Evolutionary conservation across 257 asterid species (phyloP).

Genomic region (Plectranthus barbatus): DNA sequence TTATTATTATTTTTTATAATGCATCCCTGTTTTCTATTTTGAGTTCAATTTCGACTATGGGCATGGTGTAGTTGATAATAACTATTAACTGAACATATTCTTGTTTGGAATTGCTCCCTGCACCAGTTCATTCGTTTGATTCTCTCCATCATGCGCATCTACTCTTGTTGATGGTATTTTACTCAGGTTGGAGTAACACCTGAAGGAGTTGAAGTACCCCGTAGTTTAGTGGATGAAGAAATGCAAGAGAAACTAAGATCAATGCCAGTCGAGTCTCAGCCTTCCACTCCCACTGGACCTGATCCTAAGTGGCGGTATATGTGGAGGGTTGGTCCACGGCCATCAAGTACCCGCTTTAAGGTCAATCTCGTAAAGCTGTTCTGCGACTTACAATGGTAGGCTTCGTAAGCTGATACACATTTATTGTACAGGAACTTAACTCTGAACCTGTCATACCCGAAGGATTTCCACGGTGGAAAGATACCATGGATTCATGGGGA

Average conservation of each 20-base stretch:
- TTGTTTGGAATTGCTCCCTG: constrained; percentile 3
- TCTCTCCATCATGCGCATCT: not conserved
- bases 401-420: constrained; percentile 15
- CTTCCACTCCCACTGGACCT: constrained; percentile 71
- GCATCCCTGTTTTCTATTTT: not conserved
- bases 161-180: constrained; percentile 5
- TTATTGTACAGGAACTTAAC: constrained; percentile 63
- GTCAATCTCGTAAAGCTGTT: constrained; percentile 24
- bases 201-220: constrained; percentile 98
- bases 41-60: constrained; percentile 6
- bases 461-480: constrained; percentile 89
- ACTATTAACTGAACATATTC: not conserved
- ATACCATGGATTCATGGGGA: constrained; percentile 95
- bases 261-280: constrained; percentile 59
- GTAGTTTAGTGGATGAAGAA: constrained; percentile 81
- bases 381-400: constrained; percentile 6
- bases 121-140: not conserved
- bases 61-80: not conserved
- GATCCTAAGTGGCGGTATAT: constrained; percentile 98
- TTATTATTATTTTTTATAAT: too few species aligned
- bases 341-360: constrained; percentile 65
- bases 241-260: constrained; percentile 73
- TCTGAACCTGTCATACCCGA: constrained; percentile 95
- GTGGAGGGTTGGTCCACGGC: constrained; percentile 98
- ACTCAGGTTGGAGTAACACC: constrained; percentile 95